Conservation (phyloP, 352 stramenopile species). For the Thalassiosira hispida region DNA sequence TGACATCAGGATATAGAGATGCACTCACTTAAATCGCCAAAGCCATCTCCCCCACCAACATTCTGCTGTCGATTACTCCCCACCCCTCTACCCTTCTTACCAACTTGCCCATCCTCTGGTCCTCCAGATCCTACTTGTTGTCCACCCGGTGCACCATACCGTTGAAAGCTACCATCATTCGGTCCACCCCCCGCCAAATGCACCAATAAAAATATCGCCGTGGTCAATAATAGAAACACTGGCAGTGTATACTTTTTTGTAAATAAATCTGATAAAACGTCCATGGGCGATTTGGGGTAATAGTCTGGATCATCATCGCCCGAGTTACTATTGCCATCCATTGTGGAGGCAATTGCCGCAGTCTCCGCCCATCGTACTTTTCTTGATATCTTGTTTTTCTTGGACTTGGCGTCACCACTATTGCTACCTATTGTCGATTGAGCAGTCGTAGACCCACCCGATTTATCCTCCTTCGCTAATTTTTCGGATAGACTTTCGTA, state of each 20-base stretch:
- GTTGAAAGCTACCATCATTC: neutral
- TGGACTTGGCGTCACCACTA: neutral
- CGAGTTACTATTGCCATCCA: constrained; percentile 30
- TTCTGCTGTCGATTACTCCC: constrained; percentile 4
- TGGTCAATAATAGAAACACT: constrained; percentile 29
- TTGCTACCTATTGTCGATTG: no score
- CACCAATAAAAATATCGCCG: constrained; percentile 47
- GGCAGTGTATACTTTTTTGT: constrained; percentile 44
- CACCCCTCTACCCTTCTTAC: neutral
- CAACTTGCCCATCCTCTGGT: neutral
- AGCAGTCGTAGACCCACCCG: neutral
- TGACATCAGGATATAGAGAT: neutral
- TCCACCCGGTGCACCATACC: neutral
- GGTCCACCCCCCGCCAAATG: constrained; percentile 34
- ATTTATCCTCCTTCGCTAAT: constrained; percentile 25
- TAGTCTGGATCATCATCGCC: constrained; percentile 1
- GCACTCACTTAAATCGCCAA: constrained; percentile 20
- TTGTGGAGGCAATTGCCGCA: constrained; percentile 37
- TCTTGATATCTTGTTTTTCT: constrained; percentile 15
- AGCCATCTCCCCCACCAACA: constrained; percentile 26
- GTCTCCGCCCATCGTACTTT: constrained; percentile 45
- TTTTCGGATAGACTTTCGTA: constrained; percentile 43
- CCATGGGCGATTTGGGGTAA: constrained; percentile 15
- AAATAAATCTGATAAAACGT: constrained; percentile 44
- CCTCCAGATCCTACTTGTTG: neutral